Conservation (phyloP, 306 rosid genomes). For the Trifolium repens region DNA sequence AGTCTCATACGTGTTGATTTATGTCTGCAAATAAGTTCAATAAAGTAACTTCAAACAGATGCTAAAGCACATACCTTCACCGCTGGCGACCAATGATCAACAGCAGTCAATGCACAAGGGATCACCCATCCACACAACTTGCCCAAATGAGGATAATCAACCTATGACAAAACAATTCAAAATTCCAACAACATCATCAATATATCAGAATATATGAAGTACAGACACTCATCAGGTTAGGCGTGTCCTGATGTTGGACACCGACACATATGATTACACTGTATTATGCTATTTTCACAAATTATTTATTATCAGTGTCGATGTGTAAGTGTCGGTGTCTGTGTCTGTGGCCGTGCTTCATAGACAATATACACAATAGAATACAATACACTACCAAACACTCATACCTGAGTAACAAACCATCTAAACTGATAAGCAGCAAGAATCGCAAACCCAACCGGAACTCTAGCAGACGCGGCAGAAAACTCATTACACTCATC, state of each 20-base stretch:
- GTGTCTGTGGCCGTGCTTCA: too few species aligned
- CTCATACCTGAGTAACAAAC: conserved; percentile 80
- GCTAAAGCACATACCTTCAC: conserved; percentile 72
- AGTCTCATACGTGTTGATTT: neutral
- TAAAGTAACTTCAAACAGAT: too few species aligned
- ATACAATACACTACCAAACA: conserved; percentile 22
- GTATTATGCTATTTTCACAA: too few species aligned
- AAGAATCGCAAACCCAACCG: conserved; percentile 71
- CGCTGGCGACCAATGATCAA: conserved; percentile 94
- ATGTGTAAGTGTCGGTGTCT: too few species aligned
- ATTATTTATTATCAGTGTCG: too few species aligned
- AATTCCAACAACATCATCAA: conserved; percentile 32
- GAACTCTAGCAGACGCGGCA: conserved; percentile 80
- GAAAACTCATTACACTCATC: conserved; percentile 68
- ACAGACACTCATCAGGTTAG: too few species aligned
- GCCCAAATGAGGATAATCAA: conserved; percentile 79
- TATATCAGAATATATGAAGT: neutral
- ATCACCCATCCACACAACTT: conserved; percentile 73
- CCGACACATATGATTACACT: too few species aligned
- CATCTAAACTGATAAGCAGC: conserved; percentile 90
- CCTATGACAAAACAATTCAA: conserved; percentile 49
- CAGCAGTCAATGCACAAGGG: conserved; percentile 84
- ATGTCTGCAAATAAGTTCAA: neutral
- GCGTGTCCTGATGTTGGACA: too few species aligned
- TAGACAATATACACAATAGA: neutral